phyloP scores from a whole-genome alignment of 768 basidiomycete genomes.

The Auricularia auricula-judae region DNA sequence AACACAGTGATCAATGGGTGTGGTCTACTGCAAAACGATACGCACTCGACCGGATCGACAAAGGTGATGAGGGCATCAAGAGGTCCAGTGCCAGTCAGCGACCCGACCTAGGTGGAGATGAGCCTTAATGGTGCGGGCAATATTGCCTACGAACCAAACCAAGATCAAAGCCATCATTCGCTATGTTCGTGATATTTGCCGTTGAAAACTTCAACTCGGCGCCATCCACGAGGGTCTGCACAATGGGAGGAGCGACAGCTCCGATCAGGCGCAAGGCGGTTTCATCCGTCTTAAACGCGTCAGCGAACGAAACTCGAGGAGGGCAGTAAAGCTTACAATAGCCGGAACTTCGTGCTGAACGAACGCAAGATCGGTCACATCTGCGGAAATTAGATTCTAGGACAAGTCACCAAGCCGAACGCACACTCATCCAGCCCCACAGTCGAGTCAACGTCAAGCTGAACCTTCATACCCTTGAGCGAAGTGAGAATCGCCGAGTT shows the following conservation, averaged over 20 bases:
- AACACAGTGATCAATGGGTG: background rate
- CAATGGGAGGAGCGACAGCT: slow-evolving; percentile 56
- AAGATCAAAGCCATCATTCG: slow-evolving; percentile 53
- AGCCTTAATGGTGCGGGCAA: background rate
- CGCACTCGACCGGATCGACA: slow-evolving; percentile 47
- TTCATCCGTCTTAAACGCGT: slow-evolving; percentile 38
- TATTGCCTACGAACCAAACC: background rate
- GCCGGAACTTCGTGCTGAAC: slow-evolving; percentile 45
- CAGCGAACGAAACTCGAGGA: background rate
- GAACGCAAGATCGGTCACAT: slow-evolving; percentile 45
- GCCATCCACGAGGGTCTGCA: slow-evolving; percentile 52
- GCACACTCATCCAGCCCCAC: slow-evolving; percentile 59
- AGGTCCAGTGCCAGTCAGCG: slow-evolving; percentile 52
- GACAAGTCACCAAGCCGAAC: background rate
- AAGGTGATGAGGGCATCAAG: slow-evolving; percentile 62
- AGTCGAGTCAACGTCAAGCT: slow-evolving; percentile 40
- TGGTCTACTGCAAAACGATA: slow-evolving; percentile 1
- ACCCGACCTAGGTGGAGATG: slow-evolving; percentile 23
- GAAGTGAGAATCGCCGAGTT: slow-evolving; percentile 51
- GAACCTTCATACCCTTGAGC: slow-evolving; percentile 46
- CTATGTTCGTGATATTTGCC: slow-evolving; percentile 46
- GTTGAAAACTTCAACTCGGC: slow-evolving; percentile 41
- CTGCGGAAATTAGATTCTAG: slow-evolving; percentile 20
- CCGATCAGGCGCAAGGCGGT: slow-evolving; percentile 58
- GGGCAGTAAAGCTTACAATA: slow-evolving; percentile 25